These are phyloP conservation scores for Trametes gibbosa DNA, from an alignment of 768 basidiomycete species.

Conservation along the genomic window DNA sequence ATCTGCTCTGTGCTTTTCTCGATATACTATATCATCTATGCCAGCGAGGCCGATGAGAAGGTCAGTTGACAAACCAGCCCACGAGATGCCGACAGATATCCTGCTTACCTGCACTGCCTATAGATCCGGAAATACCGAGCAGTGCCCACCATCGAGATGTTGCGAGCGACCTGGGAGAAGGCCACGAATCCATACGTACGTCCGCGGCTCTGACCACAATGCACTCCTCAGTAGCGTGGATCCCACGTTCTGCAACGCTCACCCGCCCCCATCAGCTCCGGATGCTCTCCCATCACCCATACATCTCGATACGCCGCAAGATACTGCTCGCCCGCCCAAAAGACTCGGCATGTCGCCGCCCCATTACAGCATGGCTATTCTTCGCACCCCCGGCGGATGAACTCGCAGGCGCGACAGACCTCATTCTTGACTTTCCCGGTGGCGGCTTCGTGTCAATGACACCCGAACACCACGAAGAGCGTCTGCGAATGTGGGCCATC, in stretches of 20 bases:
- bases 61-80: constrained; percentile 38
- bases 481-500: constrained; percentile 82
- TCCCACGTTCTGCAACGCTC: neutral
- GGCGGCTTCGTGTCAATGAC: constrained; percentile 97
- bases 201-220: constrained; percentile 11
- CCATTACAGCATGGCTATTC: constrained; percentile 82
- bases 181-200: constrained; percentile 87
- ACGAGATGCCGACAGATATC: neutral
- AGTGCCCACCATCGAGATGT: constrained; percentile 93
- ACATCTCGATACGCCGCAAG: constrained; percentile 63
- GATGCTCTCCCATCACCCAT: constrained; percentile 56
- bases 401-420: constrained; percentile 65
- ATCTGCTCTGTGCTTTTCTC: constrained; percentile 83
- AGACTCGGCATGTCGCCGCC: constrained; percentile 72
- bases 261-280: constrained; percentile 53
- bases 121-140: constrained; percentile 91
- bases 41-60: constrained; percentile 95
- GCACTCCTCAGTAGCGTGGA: neutral
- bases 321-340: constrained; percentile 81
- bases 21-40: constrained; percentile 84
- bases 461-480: constrained; percentile 95
- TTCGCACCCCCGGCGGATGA: constrained; percentile 68
- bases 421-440: constrained; percentile 91
- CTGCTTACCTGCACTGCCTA: neutral
- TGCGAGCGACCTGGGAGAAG: constrained; percentile 96